Base-by-base conservation (phyloP, 139 green algal species). In the Dunaliella sp. region DNA sequence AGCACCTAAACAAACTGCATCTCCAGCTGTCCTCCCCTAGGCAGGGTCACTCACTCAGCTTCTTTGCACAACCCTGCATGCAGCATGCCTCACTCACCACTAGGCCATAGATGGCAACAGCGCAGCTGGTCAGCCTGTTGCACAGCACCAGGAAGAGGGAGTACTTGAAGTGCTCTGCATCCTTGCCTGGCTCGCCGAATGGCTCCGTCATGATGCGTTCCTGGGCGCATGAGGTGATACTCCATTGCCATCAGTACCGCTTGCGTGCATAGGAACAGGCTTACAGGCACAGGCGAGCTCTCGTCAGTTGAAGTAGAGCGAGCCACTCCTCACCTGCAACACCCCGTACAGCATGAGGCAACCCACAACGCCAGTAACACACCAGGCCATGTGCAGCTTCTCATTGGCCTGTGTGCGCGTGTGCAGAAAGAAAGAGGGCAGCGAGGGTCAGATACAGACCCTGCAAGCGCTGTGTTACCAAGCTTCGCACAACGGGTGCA, bases 121-220 rank as follows among this genome's bases (percentile, higher is more conserved):
- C 48, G 83, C 87, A 92, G 24, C 75, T 88, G 0, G 89, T 89
- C 1, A 98, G 77, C 24, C 97, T 94, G 89, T 99, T 99, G 90
- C 92, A 97, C 16, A 99, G 92, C 77, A 99, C 97, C 36, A 99
- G 88, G 85, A 99, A 98, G 2, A 99, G 89, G 0, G 94, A 97
- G 84, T 93, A 95, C 57, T 94, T 97, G 89, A 99, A 99, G 1
- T 86, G 83, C 87, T 97, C 96, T 57, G 81, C 86, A 21, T 83
- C 78, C 7, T 95, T 90, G 21, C 88, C 87, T 30, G 88, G 91
- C 73, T 90, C 89, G 3, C 91, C 92, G 38, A 92, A 95, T 30
- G 92, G 90, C 48, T 92, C 83, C 28, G 93, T 95, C 95, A 99
- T 99, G 86, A 99, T 98, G 31, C 94, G 91, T 88, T 99, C 97